phyloP scores from a whole-genome alignment of 768 basidiomycete species.

The Boletus reticuloceps region DNA sequence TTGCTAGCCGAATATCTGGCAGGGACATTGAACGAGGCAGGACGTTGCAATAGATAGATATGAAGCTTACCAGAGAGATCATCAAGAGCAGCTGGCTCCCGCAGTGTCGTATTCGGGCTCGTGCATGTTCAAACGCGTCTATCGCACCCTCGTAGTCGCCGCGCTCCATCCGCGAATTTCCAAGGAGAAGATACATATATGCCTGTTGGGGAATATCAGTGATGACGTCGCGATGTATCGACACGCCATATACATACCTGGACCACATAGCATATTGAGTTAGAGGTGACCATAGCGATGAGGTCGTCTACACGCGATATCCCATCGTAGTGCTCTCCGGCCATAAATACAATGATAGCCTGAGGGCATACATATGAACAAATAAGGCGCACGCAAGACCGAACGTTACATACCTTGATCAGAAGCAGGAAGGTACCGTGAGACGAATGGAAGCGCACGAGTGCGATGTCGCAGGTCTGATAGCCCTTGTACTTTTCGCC shows the following conservation, averaged over 20 bases:
- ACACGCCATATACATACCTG: neutral
- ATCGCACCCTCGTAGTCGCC: neutral
- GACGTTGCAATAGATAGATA: no score
- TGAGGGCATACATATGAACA: neutral
- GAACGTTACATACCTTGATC: neutral
- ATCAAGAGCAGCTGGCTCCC: neutral
- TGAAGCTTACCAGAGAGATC: constrained; percentile 1
- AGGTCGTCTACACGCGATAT: constrained; percentile 3
- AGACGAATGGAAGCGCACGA: neutral
- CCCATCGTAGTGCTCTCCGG: constrained; percentile 2
- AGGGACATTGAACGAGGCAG: neutral
- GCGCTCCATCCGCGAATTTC: neutral
- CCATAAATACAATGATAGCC: constrained; percentile 6
- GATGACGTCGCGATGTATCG: no score
- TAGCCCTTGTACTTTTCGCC: neutral
- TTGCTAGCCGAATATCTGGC: constrained; percentile 9
- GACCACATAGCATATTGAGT: neutral
- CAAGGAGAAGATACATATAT: constrained; percentile 6
- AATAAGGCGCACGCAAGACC: neutral
- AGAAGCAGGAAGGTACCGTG: neutral
- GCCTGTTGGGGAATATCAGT: neutral
- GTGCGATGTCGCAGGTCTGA: neutral
- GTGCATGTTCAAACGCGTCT: neutral
- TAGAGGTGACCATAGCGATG: neutral
- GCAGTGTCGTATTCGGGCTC: neutral